These are phyloP conservation scores for Linderina pennispora DNA, from an alignment of 192 early-diverging fungal genomes.

Conservation along the genomic window DNA sequence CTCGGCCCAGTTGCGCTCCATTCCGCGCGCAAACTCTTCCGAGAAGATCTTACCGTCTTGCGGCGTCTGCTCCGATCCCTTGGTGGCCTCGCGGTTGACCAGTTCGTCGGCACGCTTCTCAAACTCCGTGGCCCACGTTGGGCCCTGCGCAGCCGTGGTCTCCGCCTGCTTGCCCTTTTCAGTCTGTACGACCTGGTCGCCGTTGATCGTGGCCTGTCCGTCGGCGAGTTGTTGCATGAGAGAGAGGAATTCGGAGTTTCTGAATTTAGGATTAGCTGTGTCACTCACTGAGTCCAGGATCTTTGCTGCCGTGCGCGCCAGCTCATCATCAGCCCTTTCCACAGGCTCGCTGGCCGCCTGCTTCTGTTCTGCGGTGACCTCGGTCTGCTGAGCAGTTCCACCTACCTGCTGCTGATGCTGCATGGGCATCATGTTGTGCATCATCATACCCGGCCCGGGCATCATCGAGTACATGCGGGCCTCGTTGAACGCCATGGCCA, in stretches of 20 bases:
- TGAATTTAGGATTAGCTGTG: slow-evolving; percentile 89
- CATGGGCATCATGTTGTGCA: slow-evolving; percentile 16
- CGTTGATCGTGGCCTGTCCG: slow-evolving; percentile 79
- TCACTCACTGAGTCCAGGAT: slow-evolving; percentile 69
- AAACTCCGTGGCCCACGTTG: slow-evolving; percentile 71
- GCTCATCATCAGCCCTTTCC: slow-evolving; percentile 58
- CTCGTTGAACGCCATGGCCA: slow-evolving; percentile 62
- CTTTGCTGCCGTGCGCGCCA: slow-evolving; percentile 75
- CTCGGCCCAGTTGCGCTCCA: slow-evolving; percentile 55
- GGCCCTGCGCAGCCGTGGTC: slow-evolving; percentile 27
- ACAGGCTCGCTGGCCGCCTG: slow-evolving; percentile 20
- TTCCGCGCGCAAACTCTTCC: slow-evolving; percentile 49
- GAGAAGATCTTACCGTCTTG: slow-evolving; percentile 50
- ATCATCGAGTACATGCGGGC: slow-evolving; percentile 49
- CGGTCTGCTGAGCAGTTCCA: slow-evolving; percentile 42
- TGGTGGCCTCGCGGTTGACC: slow-evolving; percentile 39
- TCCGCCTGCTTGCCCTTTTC: slow-evolving; percentile 35
- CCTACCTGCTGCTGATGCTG: slow-evolving; percentile 30
- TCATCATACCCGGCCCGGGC: slow-evolving; percentile 28
- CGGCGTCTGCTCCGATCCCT: slow-evolving; percentile 14
- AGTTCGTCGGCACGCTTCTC: slow-evolving; percentile 51
- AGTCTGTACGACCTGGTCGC: slow-evolving; percentile 65
- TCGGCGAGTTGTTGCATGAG: slow-evolving; percentile 93
- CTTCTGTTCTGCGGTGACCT: slow-evolving; percentile 8
- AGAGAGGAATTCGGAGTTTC: slow-evolving; percentile 82